Evolutionary conservation across 495 filamentous ascomycete genomes (phyloP).

Genomic region (Delitschia confertaspora): DNA sequence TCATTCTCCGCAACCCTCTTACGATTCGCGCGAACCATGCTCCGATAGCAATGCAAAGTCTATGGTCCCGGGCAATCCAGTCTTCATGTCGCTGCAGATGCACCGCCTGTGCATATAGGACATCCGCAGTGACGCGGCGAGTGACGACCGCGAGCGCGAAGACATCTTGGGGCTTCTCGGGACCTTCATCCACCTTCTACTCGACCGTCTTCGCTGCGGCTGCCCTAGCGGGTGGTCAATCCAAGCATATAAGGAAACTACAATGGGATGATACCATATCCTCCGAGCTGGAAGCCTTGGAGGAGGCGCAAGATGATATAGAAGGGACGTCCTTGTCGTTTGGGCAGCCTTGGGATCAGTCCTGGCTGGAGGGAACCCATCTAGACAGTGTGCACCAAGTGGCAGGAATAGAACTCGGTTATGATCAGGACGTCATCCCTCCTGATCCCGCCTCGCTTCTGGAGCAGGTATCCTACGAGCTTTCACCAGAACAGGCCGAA

Average conservation of each 20-base stretch:
- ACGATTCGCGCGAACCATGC: slow-evolving; percentile 12
- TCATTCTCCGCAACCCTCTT: neutral
- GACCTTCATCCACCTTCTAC: slow-evolving; percentile 62
- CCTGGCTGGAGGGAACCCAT: neutral
- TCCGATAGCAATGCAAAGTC: slow-evolving; percentile 50
- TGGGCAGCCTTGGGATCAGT: neutral
- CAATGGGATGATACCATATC: slow-evolving; percentile 55
- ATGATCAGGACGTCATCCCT: neutral
- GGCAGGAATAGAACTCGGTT: neutral
- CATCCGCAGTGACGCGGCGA: slow-evolving; percentile 43
- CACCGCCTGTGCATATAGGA: slow-evolving; percentile 50
- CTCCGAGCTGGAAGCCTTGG: slow-evolving; percentile 40
- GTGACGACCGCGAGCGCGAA: slow-evolving; percentile 45
- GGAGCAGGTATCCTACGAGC: too few relatives aligned
- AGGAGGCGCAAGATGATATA: neutral
- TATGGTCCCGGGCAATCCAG: slow-evolving; percentile 62
- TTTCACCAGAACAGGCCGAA: too few relatives aligned
- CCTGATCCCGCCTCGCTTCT: neutral
- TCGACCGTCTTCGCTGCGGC: slow-evolving; percentile 67
- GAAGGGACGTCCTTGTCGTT: neutral
- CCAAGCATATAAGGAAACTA: slow-evolving; percentile 51
- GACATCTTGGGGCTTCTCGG: slow-evolving; percentile 45
- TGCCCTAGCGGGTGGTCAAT: slow-evolving; percentile 53
- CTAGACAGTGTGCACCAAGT: neutral
- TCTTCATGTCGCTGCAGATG: slow-evolving; percentile 55